A percentile compares a stretch with the other conserved stretches of the same genome.
Evolutionary conservation across 2,329 filamentous ascomycete species (phyloP).

Genomic region (Didymella pomorum): DNA sequence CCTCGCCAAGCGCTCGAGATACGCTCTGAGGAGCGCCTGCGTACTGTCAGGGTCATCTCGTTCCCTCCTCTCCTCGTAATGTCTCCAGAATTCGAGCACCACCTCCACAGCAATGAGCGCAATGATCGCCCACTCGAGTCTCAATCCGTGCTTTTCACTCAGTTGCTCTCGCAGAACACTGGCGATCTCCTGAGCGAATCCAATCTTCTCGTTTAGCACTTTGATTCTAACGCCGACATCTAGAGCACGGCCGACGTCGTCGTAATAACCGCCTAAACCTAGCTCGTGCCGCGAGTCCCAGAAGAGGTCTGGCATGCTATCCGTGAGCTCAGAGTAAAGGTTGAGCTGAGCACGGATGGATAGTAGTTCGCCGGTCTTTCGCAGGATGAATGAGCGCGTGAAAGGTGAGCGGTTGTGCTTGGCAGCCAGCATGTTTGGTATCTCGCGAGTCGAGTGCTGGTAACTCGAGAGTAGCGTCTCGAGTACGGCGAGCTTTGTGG

Average conservation of each 20-base stretch:
- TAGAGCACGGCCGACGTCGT: slow-evolving; percentile 86
- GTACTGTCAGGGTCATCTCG: slow-evolving; percentile 53
- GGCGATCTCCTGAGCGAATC: slow-evolving; percentile 95
- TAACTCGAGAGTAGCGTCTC: slow-evolving; percentile 84
- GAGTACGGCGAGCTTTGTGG: slow-evolving; percentile 91
- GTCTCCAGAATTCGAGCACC: slow-evolving; percentile 79
- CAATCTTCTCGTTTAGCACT: slow-evolving; percentile 94
- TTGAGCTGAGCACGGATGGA: slow-evolving; percentile 91
- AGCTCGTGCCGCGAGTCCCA: slow-evolving; percentile 93
- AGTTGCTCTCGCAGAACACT: slow-evolving; percentile 85
- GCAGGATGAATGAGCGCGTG: slow-evolving; percentile 79
- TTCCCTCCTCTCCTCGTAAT: slow-evolving; percentile 69
- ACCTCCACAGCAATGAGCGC: slow-evolving; percentile 92
- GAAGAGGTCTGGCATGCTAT: slow-evolving; percentile 93
- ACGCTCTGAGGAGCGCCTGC: slow-evolving; percentile 51
- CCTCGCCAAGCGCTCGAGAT: slow-evolving; percentile 32
- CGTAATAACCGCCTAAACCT: slow-evolving; percentile 92
- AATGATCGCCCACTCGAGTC: slow-evolving; percentile 96
- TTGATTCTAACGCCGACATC: slow-evolving; percentile 93
- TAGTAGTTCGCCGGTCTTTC: slow-evolving; percentile 92
- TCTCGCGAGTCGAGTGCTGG: slow-evolving; percentile 83
- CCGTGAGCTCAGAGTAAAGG: slow-evolving; percentile 94
- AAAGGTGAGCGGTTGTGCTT: slow-evolving; percentile 63
- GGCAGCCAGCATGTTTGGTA: slow-evolving; percentile 78
- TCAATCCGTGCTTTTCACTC: slow-evolving; percentile 86